phyloP scores from a whole-genome alignment of 495 filamentous ascomycete species.

The Xylaria grammica region DNA sequence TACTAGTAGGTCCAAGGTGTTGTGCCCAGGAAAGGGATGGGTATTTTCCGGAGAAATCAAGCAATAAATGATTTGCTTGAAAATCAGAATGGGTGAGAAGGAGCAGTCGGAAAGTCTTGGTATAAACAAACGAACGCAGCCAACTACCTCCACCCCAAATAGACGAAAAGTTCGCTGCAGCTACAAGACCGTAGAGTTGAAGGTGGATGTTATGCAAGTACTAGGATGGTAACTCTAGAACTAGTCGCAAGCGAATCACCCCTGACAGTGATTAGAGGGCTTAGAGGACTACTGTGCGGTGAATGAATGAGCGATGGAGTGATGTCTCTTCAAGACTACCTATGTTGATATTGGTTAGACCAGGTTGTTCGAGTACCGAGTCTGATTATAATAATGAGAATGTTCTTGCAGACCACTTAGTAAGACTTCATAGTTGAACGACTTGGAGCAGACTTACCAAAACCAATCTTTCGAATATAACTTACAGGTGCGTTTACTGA shows the following conservation, averaged over 20 bases:
- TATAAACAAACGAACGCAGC: neutral
- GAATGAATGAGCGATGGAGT: no score
- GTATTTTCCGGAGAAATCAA: neutral
- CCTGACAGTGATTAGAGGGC: no score
- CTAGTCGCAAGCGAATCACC: no score
- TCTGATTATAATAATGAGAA: neutral
- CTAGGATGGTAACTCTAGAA: no score
- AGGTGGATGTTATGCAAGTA: no score
- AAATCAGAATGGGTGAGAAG: neutral
- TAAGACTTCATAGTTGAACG: neutral
- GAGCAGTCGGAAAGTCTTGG: neutral
- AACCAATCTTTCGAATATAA: slow-evolving; percentile 4
- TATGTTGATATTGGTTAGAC: neutral
- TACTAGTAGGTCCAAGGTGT: no score
- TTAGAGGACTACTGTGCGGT: no score
- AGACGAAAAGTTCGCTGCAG: neutral
- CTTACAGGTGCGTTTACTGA: slow-evolving; percentile 13
- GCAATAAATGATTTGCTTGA: neutral
- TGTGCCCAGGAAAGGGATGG: neutral
- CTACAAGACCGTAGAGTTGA: neutral
- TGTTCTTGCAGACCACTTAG: neutral
- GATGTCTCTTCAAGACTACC: neutral
- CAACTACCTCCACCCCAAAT: neutral
- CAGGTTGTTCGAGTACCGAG: neutral
- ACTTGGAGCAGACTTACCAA: neutral